phyloP scores from a whole-genome alignment of 257 asterid genomes.

The Jacaranda mimosifolia region DNA sequence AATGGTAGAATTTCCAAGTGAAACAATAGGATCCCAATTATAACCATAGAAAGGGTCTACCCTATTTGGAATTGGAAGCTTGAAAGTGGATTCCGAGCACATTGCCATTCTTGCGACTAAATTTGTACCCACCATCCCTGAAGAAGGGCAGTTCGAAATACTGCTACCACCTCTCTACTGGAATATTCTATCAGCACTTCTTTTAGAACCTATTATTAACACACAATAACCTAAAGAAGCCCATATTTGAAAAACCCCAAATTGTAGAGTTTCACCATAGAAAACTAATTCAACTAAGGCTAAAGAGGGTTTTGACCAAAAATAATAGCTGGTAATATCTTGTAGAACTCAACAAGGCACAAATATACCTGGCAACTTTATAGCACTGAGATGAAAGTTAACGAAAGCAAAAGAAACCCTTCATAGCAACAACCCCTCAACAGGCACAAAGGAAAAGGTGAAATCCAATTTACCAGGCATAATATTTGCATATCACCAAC shows the following conservation, averaged over 20 bases:
- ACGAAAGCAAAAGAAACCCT: conserved; percentile 71
- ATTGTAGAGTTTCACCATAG: conserved; percentile 31
- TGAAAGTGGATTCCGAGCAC: conserved; percentile 40
- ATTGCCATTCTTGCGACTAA: conserved; percentile 36
- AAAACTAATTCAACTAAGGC: conserved; percentile 43
- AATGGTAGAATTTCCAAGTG: conserved; percentile 58
- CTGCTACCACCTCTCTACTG: conserved; percentile 34
- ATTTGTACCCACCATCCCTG: conserved; percentile 41
- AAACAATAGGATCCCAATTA: conserved; percentile 74
- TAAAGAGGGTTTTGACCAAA: conserved; percentile 70
- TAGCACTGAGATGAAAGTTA: conserved; percentile 51
- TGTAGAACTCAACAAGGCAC: conserved; percentile 88
- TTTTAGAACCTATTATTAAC: conserved; percentile 64
- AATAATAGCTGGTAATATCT: conserved; percentile 54
- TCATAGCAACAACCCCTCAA: conserved; percentile 56
- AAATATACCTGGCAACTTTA: conserved; percentile 88
- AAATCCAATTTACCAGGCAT: conserved; percentile 51
- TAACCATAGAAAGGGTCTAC: conserved; percentile 61
- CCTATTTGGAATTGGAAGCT: conserved; percentile 14
- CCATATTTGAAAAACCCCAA: conserved; percentile 41
- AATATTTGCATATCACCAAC: conserved; percentile 36
- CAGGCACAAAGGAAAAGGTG: conserved; percentile 61
- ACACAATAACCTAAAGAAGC: conserved; percentile 28
- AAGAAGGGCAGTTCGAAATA: not conserved
- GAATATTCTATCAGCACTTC: conserved; percentile 56